These are phyloP conservation scores for Mycothermus thermophilus DNA, from an alignment of 495 filamentous ascomycete species.

Conservation along the genomic window DNA sequence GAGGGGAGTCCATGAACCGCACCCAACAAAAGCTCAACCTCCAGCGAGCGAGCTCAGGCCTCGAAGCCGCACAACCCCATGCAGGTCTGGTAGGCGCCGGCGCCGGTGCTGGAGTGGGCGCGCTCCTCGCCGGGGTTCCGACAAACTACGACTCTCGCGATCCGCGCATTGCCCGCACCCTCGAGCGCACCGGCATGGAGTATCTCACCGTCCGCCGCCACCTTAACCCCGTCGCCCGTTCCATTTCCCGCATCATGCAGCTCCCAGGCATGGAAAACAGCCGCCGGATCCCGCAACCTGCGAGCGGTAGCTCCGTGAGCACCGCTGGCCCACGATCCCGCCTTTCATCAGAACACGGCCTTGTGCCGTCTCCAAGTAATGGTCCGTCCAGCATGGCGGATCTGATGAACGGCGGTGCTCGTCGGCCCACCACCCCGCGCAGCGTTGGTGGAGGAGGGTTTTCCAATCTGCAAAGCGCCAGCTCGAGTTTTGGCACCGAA, in stretches of 20 bases:
- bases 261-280: conserved; percentile 35
- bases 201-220: conserved; percentile 54
- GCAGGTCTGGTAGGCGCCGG: conserved; percentile 14
- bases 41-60: conserved; percentile 49
- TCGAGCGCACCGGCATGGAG: conserved; percentile 50
- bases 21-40: conserved; percentile 62
- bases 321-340: too few relatives aligned
- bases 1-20: conserved; percentile 32
- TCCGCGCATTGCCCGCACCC: conserved; percentile 40
- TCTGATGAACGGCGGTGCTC: not conserved
- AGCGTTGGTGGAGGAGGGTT: conserved; percentile 4
- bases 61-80: conserved; percentile 40
- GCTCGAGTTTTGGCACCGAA: conserved; percentile 27
- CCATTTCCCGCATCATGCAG: conserved; percentile 37
- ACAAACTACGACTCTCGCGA: conserved; percentile 32
- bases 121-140: conserved; percentile 25
- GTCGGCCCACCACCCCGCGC: conserved; percentile 1
- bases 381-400: conserved; percentile 3
- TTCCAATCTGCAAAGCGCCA: conserved; percentile 18
- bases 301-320: not conserved
- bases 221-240: conserved; percentile 50
- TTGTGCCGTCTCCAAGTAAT: too few relatives aligned
- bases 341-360: too few relatives aligned
- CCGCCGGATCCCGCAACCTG: conserved; percentile 26
- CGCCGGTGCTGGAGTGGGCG: conserved; percentile 20